A percentile compares a stretch with the other conserved stretches of the same genome.
phyloP scores from a whole-genome alignment of 1,139 yeast genomes.

The Pneumocystis canis region DNA sequence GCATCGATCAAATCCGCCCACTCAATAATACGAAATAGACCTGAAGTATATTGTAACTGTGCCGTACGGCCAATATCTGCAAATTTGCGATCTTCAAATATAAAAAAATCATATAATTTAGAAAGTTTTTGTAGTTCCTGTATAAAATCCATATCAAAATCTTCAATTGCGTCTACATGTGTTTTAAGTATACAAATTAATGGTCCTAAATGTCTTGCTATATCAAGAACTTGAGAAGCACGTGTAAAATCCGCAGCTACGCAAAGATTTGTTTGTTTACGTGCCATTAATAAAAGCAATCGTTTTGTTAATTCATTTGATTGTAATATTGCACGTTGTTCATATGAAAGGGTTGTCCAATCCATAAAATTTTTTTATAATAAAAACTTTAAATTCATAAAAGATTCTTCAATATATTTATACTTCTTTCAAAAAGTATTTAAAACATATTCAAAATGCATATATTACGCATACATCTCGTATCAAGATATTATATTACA shows the following conservation, averaged over 20 bases:
- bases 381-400: neutral
- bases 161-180: conserved; percentile 84
- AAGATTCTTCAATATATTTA: neutral
- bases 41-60: conserved; percentile 81
- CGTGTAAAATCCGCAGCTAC: conserved; percentile 88
- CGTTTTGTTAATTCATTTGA: conserved; percentile 67
- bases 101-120: conserved; percentile 64
- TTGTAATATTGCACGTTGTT: conserved; percentile 55
- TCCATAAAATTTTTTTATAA: conserved; percentile 4
- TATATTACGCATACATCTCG: neutral
- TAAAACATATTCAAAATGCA: neutral
- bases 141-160: conserved; percentile 73
- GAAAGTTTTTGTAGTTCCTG: conserved; percentile 57
- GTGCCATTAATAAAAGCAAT: conserved; percentile 58
- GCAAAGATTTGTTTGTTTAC: conserved; percentile 75
- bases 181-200: conserved; percentile 84
- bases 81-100: conserved; percentile 92
- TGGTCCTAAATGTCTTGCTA: conserved; percentile 77
- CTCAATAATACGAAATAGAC: conserved; percentile 70
- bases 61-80: conserved; percentile 99
- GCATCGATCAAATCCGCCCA: conserved; percentile 98
- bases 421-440: neutral
- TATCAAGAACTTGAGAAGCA: conserved; percentile 53
- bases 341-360: conserved; percentile 30
- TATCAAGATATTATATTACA: too few species aligned